These are phyloP conservation scores for Nakazawaea ernobii DNA, from an alignment of 805 yeast species.

Conservation along the genomic window DNA sequence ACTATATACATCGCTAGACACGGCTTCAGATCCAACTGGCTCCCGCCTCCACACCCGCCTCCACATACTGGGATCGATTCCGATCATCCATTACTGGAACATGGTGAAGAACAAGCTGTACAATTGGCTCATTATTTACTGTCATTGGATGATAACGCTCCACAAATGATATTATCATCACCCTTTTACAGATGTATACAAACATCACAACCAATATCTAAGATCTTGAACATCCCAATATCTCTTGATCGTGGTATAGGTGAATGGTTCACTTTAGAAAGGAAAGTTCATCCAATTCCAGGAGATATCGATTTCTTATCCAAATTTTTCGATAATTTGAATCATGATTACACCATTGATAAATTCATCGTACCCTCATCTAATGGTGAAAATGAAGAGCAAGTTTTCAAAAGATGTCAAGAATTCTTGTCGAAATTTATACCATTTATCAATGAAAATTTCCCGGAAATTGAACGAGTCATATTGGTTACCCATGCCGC, in stretches of 20 bases:
- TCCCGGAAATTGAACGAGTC: conserved; percentile 57
- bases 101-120: conserved; percentile 82
- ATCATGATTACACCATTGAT: conserved; percentile 41
- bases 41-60: conserved; percentile 63
- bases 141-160: conserved; percentile 41
- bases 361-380: conserved; percentile 51
- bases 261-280: conserved; percentile 80
- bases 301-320: conserved; percentile 44
- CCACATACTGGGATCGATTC: conserved; percentile 87
- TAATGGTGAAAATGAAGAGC: conserved; percentile 69
- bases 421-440: conserved; percentile 52
- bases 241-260: conserved; percentile 79
- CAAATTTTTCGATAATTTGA: conserved; percentile 46
- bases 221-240: conserved; percentile 50
- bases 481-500: conserved; percentile 92
- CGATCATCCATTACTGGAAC: conserved; percentile 83
- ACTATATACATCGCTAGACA: conserved; percentile 75
- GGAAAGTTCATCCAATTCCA: conserved; percentile 67
- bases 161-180: conserved; percentile 67
- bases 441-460: conserved; percentile 46
- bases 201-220: conserved; percentile 68
- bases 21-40: conserved; percentile 89
- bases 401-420: conserved; percentile 58
- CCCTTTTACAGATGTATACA: conserved; percentile 91
- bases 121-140: conserved; percentile 64